These are phyloP conservation scores for Neopestalotiopsis rosae DNA, from an alignment of 2,329 filamentous ascomycete species.

Conservation along the genomic window DNA sequence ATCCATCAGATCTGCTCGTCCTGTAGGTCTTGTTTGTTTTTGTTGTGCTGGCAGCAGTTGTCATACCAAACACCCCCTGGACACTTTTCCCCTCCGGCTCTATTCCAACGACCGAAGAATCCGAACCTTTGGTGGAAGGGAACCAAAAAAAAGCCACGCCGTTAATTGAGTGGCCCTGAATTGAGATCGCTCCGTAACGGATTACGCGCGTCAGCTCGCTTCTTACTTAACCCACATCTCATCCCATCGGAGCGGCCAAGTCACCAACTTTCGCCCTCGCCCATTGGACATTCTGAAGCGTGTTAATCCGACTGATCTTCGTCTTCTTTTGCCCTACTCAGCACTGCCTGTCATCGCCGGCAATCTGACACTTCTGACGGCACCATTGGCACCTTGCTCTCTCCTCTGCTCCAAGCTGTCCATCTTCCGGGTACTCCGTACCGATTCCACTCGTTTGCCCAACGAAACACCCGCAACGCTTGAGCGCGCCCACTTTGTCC, in stretches of 20 bases:
- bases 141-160: neutral
- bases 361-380: neutral
- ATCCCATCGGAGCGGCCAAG: neutral
- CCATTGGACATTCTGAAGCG: neutral
- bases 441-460: conserved; percentile 59
- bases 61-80: neutral
- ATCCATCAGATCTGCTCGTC: neutral
- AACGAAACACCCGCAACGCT: conserved; percentile 22
- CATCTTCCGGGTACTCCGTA: conserved; percentile 50
- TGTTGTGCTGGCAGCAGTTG: neutral
- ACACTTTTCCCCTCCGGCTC: neutral
- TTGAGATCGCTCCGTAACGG: neutral
- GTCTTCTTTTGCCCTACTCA: neutral
- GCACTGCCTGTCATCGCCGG: neutral
- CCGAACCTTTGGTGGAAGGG: neutral
- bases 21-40: neutral
- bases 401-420: neutral
- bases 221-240: neutral
- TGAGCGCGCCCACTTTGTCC: conserved; percentile 11
- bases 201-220: conserved; percentile 1
- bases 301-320: neutral
- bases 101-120: neutral
- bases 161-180: neutral
- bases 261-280: neutral
- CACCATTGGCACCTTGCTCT: no score